A percentile compares a stretch with the other conserved stretches of the same genome.
Evolutionary conservation across 169 alveolate species (phyloP).

Genomic region (Plasmodium adleri): DNA sequence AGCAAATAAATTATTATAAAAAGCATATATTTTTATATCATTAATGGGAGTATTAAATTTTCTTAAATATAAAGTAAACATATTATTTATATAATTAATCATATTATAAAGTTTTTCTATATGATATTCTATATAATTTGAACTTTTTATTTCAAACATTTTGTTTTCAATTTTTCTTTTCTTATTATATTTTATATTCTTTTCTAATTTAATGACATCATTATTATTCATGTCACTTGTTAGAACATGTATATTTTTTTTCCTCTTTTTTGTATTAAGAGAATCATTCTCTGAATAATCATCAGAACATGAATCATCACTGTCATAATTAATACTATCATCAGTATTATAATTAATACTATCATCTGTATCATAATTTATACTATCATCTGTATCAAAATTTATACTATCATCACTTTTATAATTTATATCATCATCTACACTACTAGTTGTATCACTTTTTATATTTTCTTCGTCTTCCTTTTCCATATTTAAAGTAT

Average conservation of each 20-base stretch:
- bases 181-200: not conserved
- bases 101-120: conserved; percentile 9
- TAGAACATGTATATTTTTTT: not conserved
- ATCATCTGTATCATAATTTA: too few relatives aligned
- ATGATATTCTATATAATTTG: not conserved
- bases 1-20: conserved; percentile 45
- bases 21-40: conserved; percentile 57
- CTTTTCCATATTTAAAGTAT: conserved; percentile 1
- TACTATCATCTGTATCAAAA: not conserved
- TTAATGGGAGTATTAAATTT: not conserved
- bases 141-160: not conserved
- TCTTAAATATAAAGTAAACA: conserved; percentile 32
- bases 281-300: not conserved
- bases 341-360: too few relatives aligned
- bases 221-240: not conserved
- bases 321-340: too few relatives aligned
- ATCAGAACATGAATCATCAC: not conserved
- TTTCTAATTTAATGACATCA: too few relatives aligned
- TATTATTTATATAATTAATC: conserved; percentile 27
- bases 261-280: not conserved
- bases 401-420: not conserved
- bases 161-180: conserved; percentile 16
- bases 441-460: not conserved
- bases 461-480: not conserved
- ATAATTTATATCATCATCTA: not conserved